Base-by-base conservation (phyloP, 2,329 filamentous ascomycete genomes). In the Penicillium occitanis region DNA sequence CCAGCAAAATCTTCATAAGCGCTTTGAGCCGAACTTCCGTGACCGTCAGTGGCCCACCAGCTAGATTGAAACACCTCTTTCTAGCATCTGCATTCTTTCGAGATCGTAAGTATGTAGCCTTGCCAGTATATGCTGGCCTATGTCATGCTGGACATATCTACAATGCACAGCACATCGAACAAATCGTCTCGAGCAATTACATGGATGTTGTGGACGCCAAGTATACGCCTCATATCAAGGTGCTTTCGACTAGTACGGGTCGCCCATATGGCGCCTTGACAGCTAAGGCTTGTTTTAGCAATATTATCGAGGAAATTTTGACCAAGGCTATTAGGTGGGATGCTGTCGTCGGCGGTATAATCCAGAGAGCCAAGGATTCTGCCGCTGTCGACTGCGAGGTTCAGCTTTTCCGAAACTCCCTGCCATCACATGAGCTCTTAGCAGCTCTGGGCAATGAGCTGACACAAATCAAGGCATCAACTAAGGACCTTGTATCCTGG, bases 101-200 rank as follows among this genome's bases (percentile, higher is more conserved):
- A 8, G 59, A 69, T n/a, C 58, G 64, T 33, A 71, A 69, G 30
- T 69, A 67, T 61, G 61, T 69, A 11, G 59, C 66, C 13, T 48
- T 77, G 14, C 73, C 74, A 0, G 72, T 76, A 0, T 75, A 73
- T 65, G 70, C 70, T 0, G 75, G 75, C 5, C 62, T 75, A 0
- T 75, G 74, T 35, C 75, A 77, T 68, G 81, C 84, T 17, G 79
- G 74, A 61, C 81, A 82, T 51, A 78, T 82, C 2, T 89, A 87
- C 70, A 74, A 53, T 30, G 6, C 25, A 4, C 30, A 69, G 3
- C 60, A 74, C 68, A 66, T 69, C 13, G 25, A 66, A 8, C 22
- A 14, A 2, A 65, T 72, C 37, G 33, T 71, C n/a, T 13, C 60
- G n/a, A 53, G 62, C 28, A 37, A 11, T 14, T 64, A 53, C 5